A percentile compares a stretch with the other conserved stretches of the same genome.
Conservation (phyloP, 441 rosid species). For the Populus trichocarpa region DNA sequence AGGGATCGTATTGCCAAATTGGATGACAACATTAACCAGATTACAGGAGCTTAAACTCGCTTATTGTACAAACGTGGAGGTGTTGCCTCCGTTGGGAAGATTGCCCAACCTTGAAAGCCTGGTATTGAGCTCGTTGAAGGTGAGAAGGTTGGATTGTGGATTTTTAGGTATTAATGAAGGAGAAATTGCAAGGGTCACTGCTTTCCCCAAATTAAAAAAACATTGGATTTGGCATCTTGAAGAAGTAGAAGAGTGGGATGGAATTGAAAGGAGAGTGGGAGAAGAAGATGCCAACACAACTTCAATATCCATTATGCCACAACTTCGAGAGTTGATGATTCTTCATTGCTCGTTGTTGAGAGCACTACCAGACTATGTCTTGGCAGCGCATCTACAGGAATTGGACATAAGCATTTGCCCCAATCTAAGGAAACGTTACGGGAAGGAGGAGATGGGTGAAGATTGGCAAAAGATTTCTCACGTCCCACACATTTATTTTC, state of each 20-base stretch:
- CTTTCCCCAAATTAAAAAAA: conserved; percentile 4
- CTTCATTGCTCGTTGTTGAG: neutral
- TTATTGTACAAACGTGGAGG: rapidly evolving
- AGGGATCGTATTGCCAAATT: neutral
- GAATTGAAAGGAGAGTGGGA: neutral
- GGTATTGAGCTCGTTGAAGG: rapidly evolving
- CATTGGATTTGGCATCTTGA: rapidly evolving
- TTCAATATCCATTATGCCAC: conserved; percentile 7
- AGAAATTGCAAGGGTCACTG: neutral
- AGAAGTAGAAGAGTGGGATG: conserved; percentile 11
- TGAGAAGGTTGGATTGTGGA: neutral
- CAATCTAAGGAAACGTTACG: too few species aligned
- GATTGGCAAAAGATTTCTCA: too few species aligned
- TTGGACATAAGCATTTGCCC: too few species aligned
- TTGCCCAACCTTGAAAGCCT: conserved; percentile 4
- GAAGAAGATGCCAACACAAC: neutral
- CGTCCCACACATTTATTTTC: too few species aligned
- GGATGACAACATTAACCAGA: neutral
- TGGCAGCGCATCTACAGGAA: too few species aligned
- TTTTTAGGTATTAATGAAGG: neutral
- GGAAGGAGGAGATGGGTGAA: too few species aligned
- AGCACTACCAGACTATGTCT: conserved; percentile 5
- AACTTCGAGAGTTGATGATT: neutral
- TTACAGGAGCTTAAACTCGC: neutral
- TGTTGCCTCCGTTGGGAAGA: conserved; percentile 5